Conservation (phyloP, 176 grass and related monocot species). For the Dendrocalamus sinicus region DNA sequence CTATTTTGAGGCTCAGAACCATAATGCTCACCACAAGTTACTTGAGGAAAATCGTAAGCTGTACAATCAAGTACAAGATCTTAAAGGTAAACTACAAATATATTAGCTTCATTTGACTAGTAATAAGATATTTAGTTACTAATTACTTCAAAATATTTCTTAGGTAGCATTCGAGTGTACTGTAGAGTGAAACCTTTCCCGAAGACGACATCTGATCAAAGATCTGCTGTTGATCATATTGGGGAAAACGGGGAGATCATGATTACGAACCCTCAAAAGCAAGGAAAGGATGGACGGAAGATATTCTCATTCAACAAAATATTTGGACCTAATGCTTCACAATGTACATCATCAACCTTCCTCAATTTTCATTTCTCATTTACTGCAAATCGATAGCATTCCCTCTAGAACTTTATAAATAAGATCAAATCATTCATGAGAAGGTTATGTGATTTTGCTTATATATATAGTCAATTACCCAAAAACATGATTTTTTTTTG, state of each 20-base stretch:
- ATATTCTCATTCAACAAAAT: conserved; percentile 83
- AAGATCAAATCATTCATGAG: neutral
- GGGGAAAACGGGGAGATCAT: conserved; percentile 76
- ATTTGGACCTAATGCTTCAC: conserved; percentile 63
- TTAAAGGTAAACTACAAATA: conserved; percentile 64
- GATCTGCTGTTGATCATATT: conserved; percentile 71
- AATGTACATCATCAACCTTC: conserved; percentile 55
- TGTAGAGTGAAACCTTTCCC: conserved; percentile 83
- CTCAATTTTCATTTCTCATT: conserved; percentile 32
- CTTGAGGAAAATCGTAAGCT: conserved; percentile 81
- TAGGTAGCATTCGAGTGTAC: conserved; percentile 85
- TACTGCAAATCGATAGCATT: conserved; percentile 20
- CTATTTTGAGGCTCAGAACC: conserved; percentile 63
- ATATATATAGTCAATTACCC: neutral
- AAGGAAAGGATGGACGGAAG: conserved; percentile 73
- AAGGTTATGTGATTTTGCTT: neutral
- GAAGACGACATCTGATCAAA: conserved; percentile 53
- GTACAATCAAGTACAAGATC: conserved; percentile 91
- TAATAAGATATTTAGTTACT: conserved; percentile 3
- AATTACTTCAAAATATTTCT: conserved; percentile 19
- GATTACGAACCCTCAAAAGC: conserved; percentile 71
- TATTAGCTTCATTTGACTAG: conserved; percentile 21
- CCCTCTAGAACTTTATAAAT: neutral
- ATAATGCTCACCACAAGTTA: conserved; percentile 63
- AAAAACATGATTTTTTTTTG: neutral